Evolutionary conservation across 148 eudicot species (phyloP).

Genomic region (Nepenthes mirabilis): DNA sequence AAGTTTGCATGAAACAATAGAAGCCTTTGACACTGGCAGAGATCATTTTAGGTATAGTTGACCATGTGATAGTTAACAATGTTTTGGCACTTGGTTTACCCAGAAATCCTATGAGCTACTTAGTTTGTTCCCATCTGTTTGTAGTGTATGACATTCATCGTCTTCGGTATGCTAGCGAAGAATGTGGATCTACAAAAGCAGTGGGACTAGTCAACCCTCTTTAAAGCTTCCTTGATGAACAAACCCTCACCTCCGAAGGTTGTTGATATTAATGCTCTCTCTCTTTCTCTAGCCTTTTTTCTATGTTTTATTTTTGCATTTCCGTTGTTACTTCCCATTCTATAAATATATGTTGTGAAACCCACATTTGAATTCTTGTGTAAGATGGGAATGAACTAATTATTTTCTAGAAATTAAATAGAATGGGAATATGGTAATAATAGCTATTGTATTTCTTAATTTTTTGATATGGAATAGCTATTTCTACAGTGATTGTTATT

Average conservation of each 20-base stretch:
- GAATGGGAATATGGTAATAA: too few relatives aligned
- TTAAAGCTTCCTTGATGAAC: slow-evolving; percentile 43
- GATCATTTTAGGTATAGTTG: slow-evolving; percentile 25
- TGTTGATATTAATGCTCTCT: slow-evolving; percentile 1
- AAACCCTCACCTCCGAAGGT: slow-evolving; percentile 62
- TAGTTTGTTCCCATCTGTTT: slow-evolving; percentile 85
- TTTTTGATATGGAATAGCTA: too few relatives aligned
- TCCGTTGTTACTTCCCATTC: too few relatives aligned
- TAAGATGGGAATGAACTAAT: too few relatives aligned
- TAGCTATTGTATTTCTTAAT: too few relatives aligned
- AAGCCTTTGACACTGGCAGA: slow-evolving; percentile 92
- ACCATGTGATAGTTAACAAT: slow-evolving; percentile 17
- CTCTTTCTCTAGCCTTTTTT: neutral
- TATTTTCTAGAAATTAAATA: too few relatives aligned
- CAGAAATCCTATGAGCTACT: slow-evolving; percentile 92
- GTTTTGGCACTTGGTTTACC: slow-evolving; percentile 90
- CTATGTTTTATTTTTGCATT: neutral
- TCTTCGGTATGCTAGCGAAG: slow-evolving; percentile 10
- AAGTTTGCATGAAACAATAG: slow-evolving; percentile 92
- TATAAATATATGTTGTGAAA: too few relatives aligned
- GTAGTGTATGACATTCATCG: slow-evolving; percentile 65
- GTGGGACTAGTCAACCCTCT: too few relatives aligned
- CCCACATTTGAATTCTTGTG: too few relatives aligned
- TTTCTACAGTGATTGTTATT: too few relatives aligned
- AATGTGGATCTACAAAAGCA: too few relatives aligned